These are phyloP conservation scores for Tetrastigma voinierianum DNA, from an alignment of 164 flowering plant genomes.

Conservation along the genomic window DNA sequence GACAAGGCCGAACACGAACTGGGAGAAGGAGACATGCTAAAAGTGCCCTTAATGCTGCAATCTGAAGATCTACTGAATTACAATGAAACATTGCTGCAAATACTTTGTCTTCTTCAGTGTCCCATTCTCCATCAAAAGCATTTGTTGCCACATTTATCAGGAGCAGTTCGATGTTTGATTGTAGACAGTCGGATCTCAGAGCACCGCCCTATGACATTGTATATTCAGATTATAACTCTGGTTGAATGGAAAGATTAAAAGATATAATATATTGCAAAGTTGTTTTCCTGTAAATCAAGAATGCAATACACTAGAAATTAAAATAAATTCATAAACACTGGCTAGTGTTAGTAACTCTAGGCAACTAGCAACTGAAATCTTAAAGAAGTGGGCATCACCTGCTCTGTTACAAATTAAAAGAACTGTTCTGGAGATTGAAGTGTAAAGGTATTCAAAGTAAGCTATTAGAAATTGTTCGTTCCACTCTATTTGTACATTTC, in stretches of 20 bases:
- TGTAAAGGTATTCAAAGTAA: too few species aligned
- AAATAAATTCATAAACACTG: too few species aligned
- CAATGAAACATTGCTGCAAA: not conserved
- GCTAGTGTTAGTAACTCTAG: too few species aligned
- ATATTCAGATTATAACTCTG: not conserved
- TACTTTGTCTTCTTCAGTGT: not conserved
- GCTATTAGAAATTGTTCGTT: too few species aligned
- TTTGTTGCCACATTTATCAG: slow-evolving; percentile 7
- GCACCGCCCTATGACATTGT: slow-evolving; percentile 1
- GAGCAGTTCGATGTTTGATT: slow-evolving; percentile 3
- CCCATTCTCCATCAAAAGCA: slow-evolving; percentile 6
- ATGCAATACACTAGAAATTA: too few species aligned
- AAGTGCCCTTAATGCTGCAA: slow-evolving; percentile 8
- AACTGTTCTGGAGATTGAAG: too few species aligned
- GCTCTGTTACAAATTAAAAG: too few species aligned
- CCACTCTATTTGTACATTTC: too few species aligned
- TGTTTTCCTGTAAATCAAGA: too few species aligned
- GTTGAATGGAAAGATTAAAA: not conserved
- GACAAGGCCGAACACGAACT: not conserved
- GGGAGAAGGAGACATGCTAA: slow-evolving; percentile 7
- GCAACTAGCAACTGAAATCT: too few species aligned
- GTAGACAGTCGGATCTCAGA: not conserved
- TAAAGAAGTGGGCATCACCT: too few species aligned
- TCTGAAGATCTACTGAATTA: not conserved
- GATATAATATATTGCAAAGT: not conserved